phyloP scores from a whole-genome alignment of 2,329 filamentous ascomycete genomes.

The Botrytis fragariae region DNA sequence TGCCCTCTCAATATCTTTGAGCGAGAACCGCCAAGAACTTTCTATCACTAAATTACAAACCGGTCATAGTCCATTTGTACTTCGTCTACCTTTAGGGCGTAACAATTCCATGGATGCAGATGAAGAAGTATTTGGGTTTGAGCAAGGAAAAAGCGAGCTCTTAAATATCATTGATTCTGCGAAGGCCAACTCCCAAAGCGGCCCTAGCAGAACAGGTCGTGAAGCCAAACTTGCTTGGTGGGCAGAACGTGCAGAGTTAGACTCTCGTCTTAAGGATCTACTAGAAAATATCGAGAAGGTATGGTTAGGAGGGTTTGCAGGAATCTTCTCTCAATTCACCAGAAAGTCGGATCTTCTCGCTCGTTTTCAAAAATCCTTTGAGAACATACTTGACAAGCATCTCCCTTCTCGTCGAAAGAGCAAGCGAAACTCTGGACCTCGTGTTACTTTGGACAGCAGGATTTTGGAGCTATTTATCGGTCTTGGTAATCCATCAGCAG shows the following conservation, averaged over 20 bases:
- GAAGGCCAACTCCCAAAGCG: slow-evolving; percentile 78
- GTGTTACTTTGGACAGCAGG: slow-evolving; percentile 56
- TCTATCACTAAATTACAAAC: slow-evolving; percentile 83
- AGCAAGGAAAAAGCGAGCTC: slow-evolving; percentile 75
- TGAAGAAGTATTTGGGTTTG: slow-evolving; percentile 78
- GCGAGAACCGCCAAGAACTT: slow-evolving; percentile 78
- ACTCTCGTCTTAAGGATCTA: slow-evolving; percentile 72
- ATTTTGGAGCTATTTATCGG: slow-evolving; percentile 88
- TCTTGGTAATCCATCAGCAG: slow-evolving; percentile 68
- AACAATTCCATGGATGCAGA: slow-evolving; percentile 79
- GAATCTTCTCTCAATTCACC: slow-evolving; percentile 79
- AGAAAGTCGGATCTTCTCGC: slow-evolving; percentile 63
- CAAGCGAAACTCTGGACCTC: slow-evolving; percentile 48
- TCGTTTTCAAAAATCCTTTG: slow-evolving; percentile 74
- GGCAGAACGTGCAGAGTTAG: slow-evolving; percentile 77
- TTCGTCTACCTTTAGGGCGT: slow-evolving; percentile 80
- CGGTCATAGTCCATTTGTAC: slow-evolving; percentile 74
- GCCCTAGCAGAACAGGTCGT: slow-evolving; percentile 68
- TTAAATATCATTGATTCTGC: slow-evolving; percentile 77
- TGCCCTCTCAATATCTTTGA: slow-evolving; percentile 80
- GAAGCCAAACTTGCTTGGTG: slow-evolving; percentile 85
- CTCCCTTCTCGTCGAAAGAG: slow-evolving; percentile 75
- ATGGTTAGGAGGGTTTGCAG: slow-evolving; percentile 93
- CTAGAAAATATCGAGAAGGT: slow-evolving; percentile 84
- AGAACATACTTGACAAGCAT: slow-evolving; percentile 76